These are phyloP conservation scores for Sporisorium graminicola DNA, from an alignment of 1,284 basidiomycete species.

Conservation along the genomic window DNA sequence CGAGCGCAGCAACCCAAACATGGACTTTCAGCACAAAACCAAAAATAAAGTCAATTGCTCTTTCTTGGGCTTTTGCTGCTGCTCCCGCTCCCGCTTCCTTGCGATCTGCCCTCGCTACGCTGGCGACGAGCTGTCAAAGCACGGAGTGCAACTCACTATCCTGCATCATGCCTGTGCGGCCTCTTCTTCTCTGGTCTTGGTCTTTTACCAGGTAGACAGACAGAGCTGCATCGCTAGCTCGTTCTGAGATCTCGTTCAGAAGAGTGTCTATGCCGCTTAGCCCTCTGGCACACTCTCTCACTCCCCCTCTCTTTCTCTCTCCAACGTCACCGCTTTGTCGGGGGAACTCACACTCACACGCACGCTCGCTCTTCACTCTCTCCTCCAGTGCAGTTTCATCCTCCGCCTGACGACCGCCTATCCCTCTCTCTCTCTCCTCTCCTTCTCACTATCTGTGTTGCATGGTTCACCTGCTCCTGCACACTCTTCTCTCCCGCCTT, in stretches of 20 bases:
- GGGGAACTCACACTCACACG: background rate
- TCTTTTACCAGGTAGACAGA: background rate
- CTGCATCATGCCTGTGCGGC: slow-evolving; percentile 16
- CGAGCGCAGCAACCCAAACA: background rate
- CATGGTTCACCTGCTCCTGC: too few relatives aligned
- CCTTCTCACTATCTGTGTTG: background rate
- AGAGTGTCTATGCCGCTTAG: slow-evolving; percentile 4
- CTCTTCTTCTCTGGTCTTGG: slow-evolving; percentile 5
- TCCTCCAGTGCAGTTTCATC: background rate
- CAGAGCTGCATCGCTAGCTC: background rate
- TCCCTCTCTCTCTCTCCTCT: slow-evolving; percentile 1
- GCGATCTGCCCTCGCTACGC: slow-evolving; percentile 37
- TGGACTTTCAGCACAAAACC: too few relatives aligned
- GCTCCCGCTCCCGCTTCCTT: background rate
- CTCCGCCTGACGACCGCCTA: slow-evolving; percentile 10
- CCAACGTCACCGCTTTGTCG: slow-evolving; percentile 11
- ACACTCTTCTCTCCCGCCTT: too few relatives aligned
- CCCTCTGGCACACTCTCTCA: too few relatives aligned
- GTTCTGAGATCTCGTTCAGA: slow-evolving; percentile 9
- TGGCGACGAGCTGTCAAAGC: slow-evolving; percentile 33
- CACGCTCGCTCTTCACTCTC: background rate
- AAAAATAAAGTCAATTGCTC: background rate
- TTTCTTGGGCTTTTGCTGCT: background rate
- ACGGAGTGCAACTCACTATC: background rate
- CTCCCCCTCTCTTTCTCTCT: background rate